Evolutionary conservation across 495 filamentous ascomycete genomes (phyloP).

Genomic region (Geopyxis carbonaria): DNA sequence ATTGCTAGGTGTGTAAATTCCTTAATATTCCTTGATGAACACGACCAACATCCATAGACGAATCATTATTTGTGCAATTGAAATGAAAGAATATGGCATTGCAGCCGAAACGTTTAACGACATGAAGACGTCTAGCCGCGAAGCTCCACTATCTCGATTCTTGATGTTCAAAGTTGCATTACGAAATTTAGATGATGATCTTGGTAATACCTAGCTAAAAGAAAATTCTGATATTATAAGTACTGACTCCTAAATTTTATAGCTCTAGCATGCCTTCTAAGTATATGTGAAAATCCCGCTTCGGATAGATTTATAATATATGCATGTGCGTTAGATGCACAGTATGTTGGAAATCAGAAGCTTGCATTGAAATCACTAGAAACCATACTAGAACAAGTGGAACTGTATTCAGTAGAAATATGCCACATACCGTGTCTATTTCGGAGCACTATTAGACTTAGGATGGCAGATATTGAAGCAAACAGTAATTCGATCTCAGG

Average conservation of each 20-base stretch:
- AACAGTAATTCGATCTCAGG: slow-evolving; percentile 20
- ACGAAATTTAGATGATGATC: slow-evolving; percentile 35
- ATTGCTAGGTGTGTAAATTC: slow-evolving; percentile 42
- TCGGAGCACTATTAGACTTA: slow-evolving; percentile 44
- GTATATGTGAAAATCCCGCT: slow-evolving; percentile 31
- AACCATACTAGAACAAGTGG: slow-evolving; percentile 38
- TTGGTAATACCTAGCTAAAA: slow-evolving; percentile 28
- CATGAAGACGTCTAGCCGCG: slow-evolving; percentile 41
- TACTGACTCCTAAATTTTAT: slow-evolving; percentile 4
- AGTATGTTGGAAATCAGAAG: slow-evolving; percentile 41
- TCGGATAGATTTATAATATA: slow-evolving; percentile 46
- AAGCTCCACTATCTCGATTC: slow-evolving; percentile 48
- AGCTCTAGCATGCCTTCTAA: slow-evolving; percentile 40
- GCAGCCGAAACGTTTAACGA: slow-evolving; percentile 39
- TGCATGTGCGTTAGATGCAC: slow-evolving; percentile 60
- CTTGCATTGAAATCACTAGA: slow-evolving; percentile 42
- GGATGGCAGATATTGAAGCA: slow-evolving; percentile 36
- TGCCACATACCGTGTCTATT: slow-evolving; percentile 52
- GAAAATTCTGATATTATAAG: not conserved
- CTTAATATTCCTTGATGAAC: not conserved
- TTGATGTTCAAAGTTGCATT: slow-evolving; percentile 61
- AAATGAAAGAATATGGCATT: slow-evolving; percentile 33
- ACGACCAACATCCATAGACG: slow-evolving; percentile 36
- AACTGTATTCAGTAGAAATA: slow-evolving; percentile 31
- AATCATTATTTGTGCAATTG: slow-evolving; percentile 47